Percentiles rank a stretch among this genome's conserved stretches.
These are phyloP conservation scores for Vitis labrusca DNA, from an alignment of 164 flowering plant species.

Conservation along the genomic window DNA sequence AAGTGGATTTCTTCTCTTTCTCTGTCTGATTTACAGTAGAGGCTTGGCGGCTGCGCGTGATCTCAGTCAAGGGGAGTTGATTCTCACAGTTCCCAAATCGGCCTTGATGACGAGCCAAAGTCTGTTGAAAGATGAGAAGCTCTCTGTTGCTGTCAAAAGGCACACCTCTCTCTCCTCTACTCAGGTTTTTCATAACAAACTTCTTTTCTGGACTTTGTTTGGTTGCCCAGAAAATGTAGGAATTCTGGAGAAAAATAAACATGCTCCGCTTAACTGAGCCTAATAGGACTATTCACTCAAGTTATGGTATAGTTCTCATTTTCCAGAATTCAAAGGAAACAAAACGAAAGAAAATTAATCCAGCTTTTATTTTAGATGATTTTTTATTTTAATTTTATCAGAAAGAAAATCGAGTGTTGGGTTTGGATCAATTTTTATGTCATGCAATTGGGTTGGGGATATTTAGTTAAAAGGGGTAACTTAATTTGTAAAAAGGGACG, in stretches of 20 bases:
- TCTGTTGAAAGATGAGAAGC: conserved; percentile 38
- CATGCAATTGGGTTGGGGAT: too few relatives aligned
- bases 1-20: conserved; percentile 1
- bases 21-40: conserved; percentile 42
- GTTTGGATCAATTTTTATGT: too few relatives aligned
- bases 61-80: conserved; percentile 55
- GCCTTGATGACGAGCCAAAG: conserved; percentile 54
- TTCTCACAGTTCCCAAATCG: conserved; percentile 72
- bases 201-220: background rate
- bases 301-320: background rate
- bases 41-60: conserved; percentile 77
- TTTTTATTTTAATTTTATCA: background rate
- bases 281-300: background rate
- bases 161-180: conserved; percentile 53
- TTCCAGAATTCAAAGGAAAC: background rate
- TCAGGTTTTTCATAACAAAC: conserved; percentile 43
- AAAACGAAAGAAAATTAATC: too few relatives aligned
- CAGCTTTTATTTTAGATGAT: background rate
- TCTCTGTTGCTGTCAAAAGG: conserved; percentile 32
- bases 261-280: background rate
- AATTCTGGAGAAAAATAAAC: background rate
- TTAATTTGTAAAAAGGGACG: too few relatives aligned
- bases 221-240: background rate
- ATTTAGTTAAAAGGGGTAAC: too few relatives aligned
- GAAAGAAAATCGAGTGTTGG: too few relatives aligned